Evolutionary conservation across 2,329 filamentous ascomycete species (phyloP).

Genomic region (Nothophoma quercina): DNA sequence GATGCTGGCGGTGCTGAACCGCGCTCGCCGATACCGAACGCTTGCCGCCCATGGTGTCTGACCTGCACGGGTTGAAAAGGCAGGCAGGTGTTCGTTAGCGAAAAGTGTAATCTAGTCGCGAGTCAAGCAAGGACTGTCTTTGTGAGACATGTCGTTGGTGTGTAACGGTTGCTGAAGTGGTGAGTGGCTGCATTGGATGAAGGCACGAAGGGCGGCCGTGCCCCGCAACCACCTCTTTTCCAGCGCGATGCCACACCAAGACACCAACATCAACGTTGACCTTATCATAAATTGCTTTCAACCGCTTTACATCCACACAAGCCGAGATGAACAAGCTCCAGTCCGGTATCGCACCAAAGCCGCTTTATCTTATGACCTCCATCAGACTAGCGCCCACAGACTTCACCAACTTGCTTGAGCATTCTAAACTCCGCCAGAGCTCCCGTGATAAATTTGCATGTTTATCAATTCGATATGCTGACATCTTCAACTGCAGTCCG

Average conservation of each 20-base stretch:
- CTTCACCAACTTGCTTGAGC: too few relatives aligned
- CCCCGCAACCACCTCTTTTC: not conserved
- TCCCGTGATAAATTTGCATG: too few relatives aligned
- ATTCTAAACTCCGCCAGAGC: too few relatives aligned
- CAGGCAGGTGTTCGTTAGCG: not conserved
- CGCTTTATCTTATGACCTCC: too few relatives aligned
- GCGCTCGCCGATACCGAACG: slow-evolving; percentile 8
- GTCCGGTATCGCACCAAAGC: too few relatives aligned
- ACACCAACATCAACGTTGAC: not conserved
- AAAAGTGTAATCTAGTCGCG: not conserved
- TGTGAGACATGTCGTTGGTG: slow-evolving; percentile 10
- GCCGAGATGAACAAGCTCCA: too few relatives aligned
- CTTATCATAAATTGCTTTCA: too few relatives aligned
- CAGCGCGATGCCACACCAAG: not conserved
- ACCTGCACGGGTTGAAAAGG: too few relatives aligned
- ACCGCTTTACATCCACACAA: too few relatives aligned
- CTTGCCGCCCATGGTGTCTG: not conserved
- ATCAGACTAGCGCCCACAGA: too few relatives aligned
- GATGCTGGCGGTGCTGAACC: slow-evolving; percentile 7
- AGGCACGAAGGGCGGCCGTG: not conserved
- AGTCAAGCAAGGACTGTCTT: not conserved
- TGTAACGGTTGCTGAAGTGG: not conserved
- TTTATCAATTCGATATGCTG: not conserved
- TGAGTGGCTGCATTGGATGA: not conserved
- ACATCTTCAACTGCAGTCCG: not conserved